phyloP scores from a whole-genome alignment of 2,329 filamentous ascomycete species.

The Epichloe amarillans region DNA sequence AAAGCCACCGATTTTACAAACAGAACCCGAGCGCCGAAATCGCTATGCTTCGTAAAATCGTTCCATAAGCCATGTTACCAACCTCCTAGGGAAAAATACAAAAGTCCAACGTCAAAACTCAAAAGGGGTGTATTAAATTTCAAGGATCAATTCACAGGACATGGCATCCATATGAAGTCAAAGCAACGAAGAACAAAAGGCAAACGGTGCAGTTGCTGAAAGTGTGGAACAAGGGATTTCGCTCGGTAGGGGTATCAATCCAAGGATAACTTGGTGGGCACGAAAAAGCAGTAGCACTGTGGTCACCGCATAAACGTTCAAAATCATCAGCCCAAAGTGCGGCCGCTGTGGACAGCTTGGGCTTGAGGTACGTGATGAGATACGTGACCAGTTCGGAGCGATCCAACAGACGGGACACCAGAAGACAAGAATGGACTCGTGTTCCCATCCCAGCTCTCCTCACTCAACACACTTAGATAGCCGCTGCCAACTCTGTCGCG shows the following conservation, averaged over 20 bases:
- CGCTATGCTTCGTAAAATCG: constrained; percentile 27
- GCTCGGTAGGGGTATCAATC: constrained; percentile 1
- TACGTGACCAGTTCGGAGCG: constrained; percentile 18
- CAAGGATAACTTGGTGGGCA: constrained; percentile 1
- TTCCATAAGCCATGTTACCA: constrained; percentile 8
- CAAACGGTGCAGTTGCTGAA: not conserved
- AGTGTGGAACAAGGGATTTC: not conserved
- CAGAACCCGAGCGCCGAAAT: constrained; percentile 20
- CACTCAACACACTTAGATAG: constrained; percentile 76
- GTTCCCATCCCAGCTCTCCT: constrained; percentile 51
- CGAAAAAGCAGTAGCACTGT: not conserved
- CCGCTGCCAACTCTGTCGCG: constrained; percentile 74
- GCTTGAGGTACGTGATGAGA: constrained; percentile 20
- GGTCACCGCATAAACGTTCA: not conserved
- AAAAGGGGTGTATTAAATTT: not conserved
- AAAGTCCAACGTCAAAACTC: not conserved
- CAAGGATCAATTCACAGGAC: not conserved
- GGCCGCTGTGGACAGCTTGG: constrained; percentile 40
- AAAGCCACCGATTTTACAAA: not conserved
- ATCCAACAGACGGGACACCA: constrained; percentile 14
- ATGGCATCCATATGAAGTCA: not conserved
- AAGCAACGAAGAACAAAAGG: not conserved
- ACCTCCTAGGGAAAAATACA: constrained; percentile 8
- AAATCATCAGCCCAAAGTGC: constrained; percentile 31
- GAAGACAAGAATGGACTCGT: constrained; percentile 14